Percentiles rank a stretch among this genome's conserved stretches.
Evolutionary conservation across 768 basidiomycete genomes (phyloP).

Genomic region (Suillus decipiens): DNA sequence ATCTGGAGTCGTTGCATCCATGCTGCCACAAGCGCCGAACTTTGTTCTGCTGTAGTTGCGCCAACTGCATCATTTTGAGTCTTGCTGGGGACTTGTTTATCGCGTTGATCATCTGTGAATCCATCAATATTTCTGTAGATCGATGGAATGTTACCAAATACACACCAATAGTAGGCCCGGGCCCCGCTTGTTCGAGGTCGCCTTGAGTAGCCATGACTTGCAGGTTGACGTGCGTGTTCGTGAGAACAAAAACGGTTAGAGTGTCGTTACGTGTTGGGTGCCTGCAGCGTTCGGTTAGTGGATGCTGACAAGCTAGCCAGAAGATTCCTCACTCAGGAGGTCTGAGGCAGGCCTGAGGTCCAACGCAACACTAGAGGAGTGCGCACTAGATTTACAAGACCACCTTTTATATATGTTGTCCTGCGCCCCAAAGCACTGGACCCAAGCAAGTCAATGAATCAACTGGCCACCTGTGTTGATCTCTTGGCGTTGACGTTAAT

Average conservation of each 20-base stretch:
- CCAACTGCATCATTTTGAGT: background rate
- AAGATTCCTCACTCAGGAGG: too few relatives aligned
- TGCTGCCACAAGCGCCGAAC: slow-evolving; percentile 21
- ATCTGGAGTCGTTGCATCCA: slow-evolving; percentile 31
- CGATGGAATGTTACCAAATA: background rate
- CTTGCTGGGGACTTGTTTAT: background rate
- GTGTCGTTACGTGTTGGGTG: too few relatives aligned
- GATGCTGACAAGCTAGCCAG: background rate
- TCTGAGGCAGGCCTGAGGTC: too few relatives aligned
- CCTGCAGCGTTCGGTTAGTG: background rate
- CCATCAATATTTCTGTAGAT: background rate
- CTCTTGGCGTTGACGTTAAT: too few relatives aligned
- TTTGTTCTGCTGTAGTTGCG: slow-evolving; percentile 1
- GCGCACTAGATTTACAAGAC: too few relatives aligned
- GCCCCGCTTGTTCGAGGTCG: background rate
- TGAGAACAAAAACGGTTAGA: slow-evolving; percentile 30
- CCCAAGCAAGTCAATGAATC: too few relatives aligned
- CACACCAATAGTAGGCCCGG: background rate
- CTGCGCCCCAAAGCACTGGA: too few relatives aligned
- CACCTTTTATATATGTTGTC: too few relatives aligned
- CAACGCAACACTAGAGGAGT: too few relatives aligned
- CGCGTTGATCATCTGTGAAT: background rate
- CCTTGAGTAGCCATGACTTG: slow-evolving; percentile 7
- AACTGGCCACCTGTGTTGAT: too few relatives aligned
- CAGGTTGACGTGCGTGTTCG: slow-evolving; percentile 51